Evolutionary conservation across 2,329 filamentous ascomycete genomes (phyloP).

Genomic region (Diaporthe aspalathi): DNA sequence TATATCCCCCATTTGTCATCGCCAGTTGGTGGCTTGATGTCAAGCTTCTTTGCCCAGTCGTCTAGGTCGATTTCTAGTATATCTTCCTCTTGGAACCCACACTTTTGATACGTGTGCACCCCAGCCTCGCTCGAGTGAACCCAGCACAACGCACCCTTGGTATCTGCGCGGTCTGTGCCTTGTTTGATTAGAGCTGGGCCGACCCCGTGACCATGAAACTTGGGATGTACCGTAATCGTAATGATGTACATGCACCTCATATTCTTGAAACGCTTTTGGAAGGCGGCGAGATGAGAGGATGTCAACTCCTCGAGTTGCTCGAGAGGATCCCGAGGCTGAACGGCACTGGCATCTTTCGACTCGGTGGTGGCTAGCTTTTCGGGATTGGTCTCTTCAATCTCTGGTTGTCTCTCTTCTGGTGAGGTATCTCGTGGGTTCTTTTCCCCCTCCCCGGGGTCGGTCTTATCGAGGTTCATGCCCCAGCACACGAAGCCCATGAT

Average conservation of each 20-base stretch:
- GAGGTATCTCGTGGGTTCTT: neutral
- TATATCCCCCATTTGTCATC: slow-evolving; percentile 49
- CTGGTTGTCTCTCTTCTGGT: neutral
- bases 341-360: neutral
- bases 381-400: no score
- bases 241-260: slow-evolving; percentile 51
- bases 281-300: slow-evolving; percentile 47
- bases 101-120: slow-evolving; percentile 46
- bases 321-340: slow-evolving; percentile 39
- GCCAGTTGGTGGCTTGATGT: slow-evolving; percentile 41
- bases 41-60: slow-evolving; percentile 44
- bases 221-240: slow-evolving; percentile 48
- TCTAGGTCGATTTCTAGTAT: slow-evolving; percentile 48
- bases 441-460: slow-evolving; percentile 26
- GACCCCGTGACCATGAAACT: slow-evolving; percentile 48
- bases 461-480: slow-evolving; percentile 45
- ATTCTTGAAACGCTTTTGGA: slow-evolving; percentile 42
- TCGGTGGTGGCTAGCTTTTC: neutral
- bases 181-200: slow-evolving; percentile 49
- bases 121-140: slow-evolving; percentile 50
- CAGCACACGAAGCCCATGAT: slow-evolving; percentile 51
- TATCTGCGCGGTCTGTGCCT: slow-evolving; percentile 48
- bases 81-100: slow-evolving; percentile 47
- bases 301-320: slow-evolving; percentile 47
- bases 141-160: slow-evolving; percentile 47